These are phyloP conservation scores for Triticum monococcum DNA, from an alignment of 176 grass and related monocot species.

Conservation along the genomic window DNA sequence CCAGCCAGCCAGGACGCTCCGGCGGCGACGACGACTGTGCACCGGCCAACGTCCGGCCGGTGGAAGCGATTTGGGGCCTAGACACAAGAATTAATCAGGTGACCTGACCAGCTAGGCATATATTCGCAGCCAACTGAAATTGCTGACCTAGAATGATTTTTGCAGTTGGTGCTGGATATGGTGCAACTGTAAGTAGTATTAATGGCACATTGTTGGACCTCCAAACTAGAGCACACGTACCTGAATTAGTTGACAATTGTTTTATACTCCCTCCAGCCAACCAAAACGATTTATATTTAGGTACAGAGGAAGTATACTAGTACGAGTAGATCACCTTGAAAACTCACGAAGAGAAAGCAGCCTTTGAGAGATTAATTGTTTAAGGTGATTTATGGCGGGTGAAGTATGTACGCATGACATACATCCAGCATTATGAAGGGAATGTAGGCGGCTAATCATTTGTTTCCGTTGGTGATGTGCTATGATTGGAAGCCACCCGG, in stretches of 20 bases:
- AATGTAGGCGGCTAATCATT: slow-evolving; percentile 14
- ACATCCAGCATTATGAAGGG: background rate
- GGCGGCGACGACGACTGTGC: slow-evolving; percentile 16
- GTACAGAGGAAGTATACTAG: too few species aligned
- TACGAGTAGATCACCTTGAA: background rate
- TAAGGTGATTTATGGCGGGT: background rate
- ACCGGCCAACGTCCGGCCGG: slow-evolving; percentile 24
- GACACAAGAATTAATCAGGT: background rate
- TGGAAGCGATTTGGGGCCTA: slow-evolving; percentile 5
- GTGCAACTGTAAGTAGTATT: background rate
- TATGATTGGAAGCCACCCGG: background rate
- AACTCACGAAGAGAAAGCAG: background rate
- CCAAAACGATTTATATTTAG: too few species aligned
- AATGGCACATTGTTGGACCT: background rate
- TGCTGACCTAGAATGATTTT: slow-evolving; percentile 22
- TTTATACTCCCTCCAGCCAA: too few species aligned
- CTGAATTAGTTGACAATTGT: too few species aligned
- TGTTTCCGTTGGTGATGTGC: slow-evolving; percentile 24
- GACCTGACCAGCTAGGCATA: slow-evolving; percentile 27
- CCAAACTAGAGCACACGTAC: background rate
- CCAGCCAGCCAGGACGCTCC: background rate
- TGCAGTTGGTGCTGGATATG: background rate
- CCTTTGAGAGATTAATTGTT: background rate
- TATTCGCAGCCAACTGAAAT: slow-evolving; percentile 23
- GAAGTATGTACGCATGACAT: background rate